Base-by-base conservation (phyloP, 805 yeast genomes). In the Zygoascus tannicola region DNA sequence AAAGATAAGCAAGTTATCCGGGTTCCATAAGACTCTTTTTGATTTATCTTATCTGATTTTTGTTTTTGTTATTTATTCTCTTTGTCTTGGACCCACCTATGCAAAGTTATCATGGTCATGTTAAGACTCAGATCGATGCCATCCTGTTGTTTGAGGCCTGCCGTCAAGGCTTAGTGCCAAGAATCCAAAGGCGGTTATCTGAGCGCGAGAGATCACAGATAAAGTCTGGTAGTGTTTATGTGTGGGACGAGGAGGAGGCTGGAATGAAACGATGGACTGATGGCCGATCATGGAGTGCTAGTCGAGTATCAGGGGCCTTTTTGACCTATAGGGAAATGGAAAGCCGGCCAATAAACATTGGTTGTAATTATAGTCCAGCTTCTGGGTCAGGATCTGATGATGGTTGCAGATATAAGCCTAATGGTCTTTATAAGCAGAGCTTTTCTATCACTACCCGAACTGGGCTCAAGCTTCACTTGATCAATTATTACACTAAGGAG, bases 251-350 rank as follows among this genome's bases (percentile, higher is more conserved):
- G 57, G 64, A 69, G 15, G 80, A 76, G 52, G 76, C 84, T 36
- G 81, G 78, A 16, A 80, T 82, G 78, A 71, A 76, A 51, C 62
- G 88, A 34, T 81, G 90, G 88, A 81, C 88, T 1, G 90, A 81
- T 54, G 85, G 87, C 14, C 73, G 74, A 50, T 70, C 74, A 30
- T 81, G 90, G 88, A 70, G 77, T 48, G 84, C 87, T 1, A 75
- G 83, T 0, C 68, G 86, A 47, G 86, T 82, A 1, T 68, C 70
- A 5, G 83, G 84, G 2, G 68, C 74, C 0, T 80, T 80, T 53
- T 62, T 80, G 28, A 72, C 75, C 2, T 80, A 80, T 59, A 70
- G 74, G 45, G 86, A 81, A 56, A 71, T 79, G 68, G 79, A 76
- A 44, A 33, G 15, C 7, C 35, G 8, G 7, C 35, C 35, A 8